A percentile compares a stretch with the other conserved stretches of the same genome.
Conservation (phyloP, 495 filamentous ascomycete genomes). For the Penicillium psychrofluorescens region DNA sequence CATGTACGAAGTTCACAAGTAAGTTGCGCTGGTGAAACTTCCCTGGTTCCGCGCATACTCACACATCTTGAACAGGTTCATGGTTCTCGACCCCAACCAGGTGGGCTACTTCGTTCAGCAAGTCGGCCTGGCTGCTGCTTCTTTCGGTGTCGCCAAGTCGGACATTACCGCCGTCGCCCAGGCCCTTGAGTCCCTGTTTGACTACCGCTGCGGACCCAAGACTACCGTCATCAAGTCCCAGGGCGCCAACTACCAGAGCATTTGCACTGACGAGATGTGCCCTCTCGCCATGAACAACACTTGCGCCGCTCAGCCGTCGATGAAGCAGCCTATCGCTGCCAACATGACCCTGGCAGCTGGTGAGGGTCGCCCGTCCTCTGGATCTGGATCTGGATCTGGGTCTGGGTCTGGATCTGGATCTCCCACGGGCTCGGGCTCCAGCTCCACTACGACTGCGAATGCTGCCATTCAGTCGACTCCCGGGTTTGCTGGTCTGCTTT, state of each 20-base stretch:
- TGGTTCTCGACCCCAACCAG: slow-evolving; percentile 41
- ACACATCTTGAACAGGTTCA: slow-evolving; percentile 30
- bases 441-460: not conserved
- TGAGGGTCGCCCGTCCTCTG: slow-evolving; percentile 4
- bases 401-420: not conserved
- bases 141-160: slow-evolving; percentile 40
- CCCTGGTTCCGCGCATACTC: not conserved
- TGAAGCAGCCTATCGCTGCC: slow-evolving; percentile 6
- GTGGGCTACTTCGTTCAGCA: slow-evolving; percentile 49
- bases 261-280: slow-evolving; percentile 34
- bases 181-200: slow-evolving; percentile 36
- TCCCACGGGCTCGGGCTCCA: not conserved
- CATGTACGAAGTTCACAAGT: slow-evolving; percentile 46
- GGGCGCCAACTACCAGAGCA: slow-evolving; percentile 34
- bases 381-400: not conserved
- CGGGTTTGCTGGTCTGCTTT: not conserved
- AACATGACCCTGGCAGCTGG: slow-evolving; percentile 10
- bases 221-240: slow-evolving; percentile 15
- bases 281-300: slow-evolving; percentile 21
- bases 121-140: slow-evolving; percentile 40
- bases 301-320: slow-evolving; percentile 8
- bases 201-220: slow-evolving; percentile 32
- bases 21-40: not conserved
- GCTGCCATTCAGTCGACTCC: not conserved
- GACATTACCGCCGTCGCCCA: slow-evolving; percentile 5